Conservation (phyloP, 1,284 basidiomycete species). For the Puccinia polysora region DNA sequence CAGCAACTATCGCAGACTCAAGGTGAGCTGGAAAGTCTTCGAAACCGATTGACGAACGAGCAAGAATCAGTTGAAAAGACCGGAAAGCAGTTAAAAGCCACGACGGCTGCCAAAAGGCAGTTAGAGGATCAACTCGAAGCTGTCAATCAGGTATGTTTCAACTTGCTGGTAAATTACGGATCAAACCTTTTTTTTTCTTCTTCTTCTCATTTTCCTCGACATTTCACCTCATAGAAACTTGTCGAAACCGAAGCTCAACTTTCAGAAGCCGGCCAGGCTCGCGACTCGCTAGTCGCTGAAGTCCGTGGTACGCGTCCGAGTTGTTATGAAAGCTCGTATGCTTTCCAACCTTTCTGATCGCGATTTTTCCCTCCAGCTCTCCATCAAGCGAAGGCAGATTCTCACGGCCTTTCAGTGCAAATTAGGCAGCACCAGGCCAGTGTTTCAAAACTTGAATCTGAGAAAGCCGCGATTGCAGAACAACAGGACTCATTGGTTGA, state of each 20-base stretch:
- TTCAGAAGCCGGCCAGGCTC: conserved; percentile 28
- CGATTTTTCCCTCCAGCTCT: background rate
- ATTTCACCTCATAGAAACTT: conserved; percentile 14
- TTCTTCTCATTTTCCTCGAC: background rate
- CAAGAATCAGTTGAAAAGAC: background rate
- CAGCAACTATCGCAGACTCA: conserved; percentile 11
- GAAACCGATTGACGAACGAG: conserved; percentile 8
- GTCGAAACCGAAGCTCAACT: conserved; percentile 29
- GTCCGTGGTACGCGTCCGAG: conserved; percentile 16
- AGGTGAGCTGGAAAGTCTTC: background rate
- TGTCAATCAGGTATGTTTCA: conserved; percentile 12
- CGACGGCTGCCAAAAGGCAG: background rate
- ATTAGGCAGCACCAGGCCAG: conserved; percentile 23
- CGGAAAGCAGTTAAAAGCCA: background rate
- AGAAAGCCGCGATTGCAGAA: conserved; percentile 16
- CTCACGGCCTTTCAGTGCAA: conserved; percentile 16
- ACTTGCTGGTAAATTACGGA: too few species aligned
- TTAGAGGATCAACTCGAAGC: conserved; percentile 23
- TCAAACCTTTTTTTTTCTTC: background rate
- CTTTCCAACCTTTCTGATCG: background rate
- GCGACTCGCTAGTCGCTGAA: conserved; percentile 36
- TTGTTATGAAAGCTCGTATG: background rate
- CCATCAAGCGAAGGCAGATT: conserved; percentile 16
- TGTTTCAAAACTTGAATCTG: conserved; percentile 20
- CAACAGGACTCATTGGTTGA: conserved; percentile 2